Evolutionary conservation across 2,329 filamentous ascomycete species (phyloP).

Genomic region (Fonsecaea multimorphosa): DNA sequence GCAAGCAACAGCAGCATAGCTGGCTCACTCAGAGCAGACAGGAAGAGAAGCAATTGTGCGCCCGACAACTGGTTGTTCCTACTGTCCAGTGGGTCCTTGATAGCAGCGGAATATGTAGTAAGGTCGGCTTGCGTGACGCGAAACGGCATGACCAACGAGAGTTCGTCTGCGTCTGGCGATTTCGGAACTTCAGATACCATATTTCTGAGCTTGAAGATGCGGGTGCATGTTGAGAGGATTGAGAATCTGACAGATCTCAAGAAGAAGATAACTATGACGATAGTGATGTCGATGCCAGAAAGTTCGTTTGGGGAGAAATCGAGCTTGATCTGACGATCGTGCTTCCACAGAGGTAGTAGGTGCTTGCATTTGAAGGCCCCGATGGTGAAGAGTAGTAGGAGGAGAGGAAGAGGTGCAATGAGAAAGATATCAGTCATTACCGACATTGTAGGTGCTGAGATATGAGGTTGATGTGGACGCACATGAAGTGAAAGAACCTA

Average conservation of each 20-base stretch:
- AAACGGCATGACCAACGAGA: slow-evolving; percentile 19
- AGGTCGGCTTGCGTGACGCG: slow-evolving; percentile 10
- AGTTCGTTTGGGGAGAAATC: slow-evolving; percentile 9
- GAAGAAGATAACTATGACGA: slow-evolving; percentile 4
- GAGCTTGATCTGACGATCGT: slow-evolving; percentile 5
- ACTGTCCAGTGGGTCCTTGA: not conserved
- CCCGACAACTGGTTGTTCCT: not conserved
- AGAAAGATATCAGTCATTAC: not conserved
- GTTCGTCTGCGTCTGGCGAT: not conserved
- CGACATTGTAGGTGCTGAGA: not conserved
- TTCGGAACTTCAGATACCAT: not conserved
- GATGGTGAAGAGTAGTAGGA: not conserved
- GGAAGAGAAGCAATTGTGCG: slow-evolving; percentile 12
- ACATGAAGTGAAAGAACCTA: too few species aligned
- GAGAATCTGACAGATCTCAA: slow-evolving; percentile 9
- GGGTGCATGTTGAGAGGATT: not conserved
- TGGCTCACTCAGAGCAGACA: slow-evolving; percentile 33
- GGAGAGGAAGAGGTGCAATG: not conserved
- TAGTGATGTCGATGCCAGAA: slow-evolving; percentile 3
- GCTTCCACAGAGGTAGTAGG: slow-evolving; percentile 1
- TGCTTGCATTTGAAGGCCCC: not conserved
- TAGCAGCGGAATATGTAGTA: slow-evolving; percentile 3
- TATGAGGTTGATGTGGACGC: too few species aligned
- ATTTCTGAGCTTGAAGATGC: not conserved
- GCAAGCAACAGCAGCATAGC: slow-evolving; percentile 33